Conservation (phyloP, 2,329 filamentous ascomycete genomes). For the Thelonectria discophora region DNA sequence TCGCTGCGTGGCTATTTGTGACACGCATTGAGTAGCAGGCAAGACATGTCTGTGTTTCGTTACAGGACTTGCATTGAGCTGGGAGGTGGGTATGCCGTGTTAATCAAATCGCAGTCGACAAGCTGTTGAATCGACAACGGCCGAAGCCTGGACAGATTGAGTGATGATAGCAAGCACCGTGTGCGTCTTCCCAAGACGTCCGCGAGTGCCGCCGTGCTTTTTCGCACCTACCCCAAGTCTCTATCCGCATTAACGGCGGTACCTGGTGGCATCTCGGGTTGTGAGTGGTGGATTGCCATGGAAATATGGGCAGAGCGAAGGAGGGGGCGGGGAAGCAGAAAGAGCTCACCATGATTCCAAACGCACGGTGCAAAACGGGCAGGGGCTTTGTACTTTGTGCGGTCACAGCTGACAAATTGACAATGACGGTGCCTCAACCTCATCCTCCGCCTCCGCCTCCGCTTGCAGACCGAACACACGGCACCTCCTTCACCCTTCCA, state of each 20-base stretch:
- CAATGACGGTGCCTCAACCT: conserved; percentile 19
- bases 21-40: no score
- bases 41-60: no score
- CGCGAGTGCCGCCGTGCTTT: background rate
- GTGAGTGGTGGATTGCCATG: background rate
- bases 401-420: conserved; percentile 42
- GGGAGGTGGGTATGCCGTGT: no score
- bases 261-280: background rate
- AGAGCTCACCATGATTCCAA: conserved; percentile 2
- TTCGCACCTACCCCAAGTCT: background rate
- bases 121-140: no score
- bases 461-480: conserved; percentile 14
- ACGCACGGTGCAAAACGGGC: background rate
- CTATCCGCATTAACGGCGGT: background rate
- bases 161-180: no score
- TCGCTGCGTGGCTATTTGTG: no score
- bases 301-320: background rate
- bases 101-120: no score
- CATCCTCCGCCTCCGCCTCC: conserved; percentile 30
- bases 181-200: background rate
- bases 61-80: no score
- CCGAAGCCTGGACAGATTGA: no score
- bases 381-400: conserved; percentile 12
- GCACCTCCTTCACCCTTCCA: conserved; percentile 16
- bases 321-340: background rate